A percentile compares a stretch with the other conserved stretches of the same genome.
phyloP scores from a whole-genome alignment of 2,329 filamentous ascomycete genomes.

The Nigrograna mackinnonii region DNA sequence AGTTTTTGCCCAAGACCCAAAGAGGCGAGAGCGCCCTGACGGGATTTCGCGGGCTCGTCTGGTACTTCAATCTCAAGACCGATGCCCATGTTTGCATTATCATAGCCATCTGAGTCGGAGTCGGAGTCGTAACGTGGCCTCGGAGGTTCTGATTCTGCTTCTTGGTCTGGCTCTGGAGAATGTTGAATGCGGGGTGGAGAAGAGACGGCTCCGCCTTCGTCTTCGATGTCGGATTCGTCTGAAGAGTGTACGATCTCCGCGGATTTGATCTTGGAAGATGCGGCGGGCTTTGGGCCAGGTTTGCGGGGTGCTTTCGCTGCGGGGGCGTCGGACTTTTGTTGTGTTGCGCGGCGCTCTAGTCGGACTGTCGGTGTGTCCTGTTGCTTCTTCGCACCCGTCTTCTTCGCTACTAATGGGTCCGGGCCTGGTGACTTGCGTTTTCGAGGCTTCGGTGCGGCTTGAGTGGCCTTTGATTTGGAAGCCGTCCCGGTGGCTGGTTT shows the following conservation, averaged over 20 bases:
- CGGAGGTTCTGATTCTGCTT: neutral
- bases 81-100: conserved; percentile 18
- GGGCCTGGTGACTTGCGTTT: conserved; percentile 31
- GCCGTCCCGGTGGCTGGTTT: conserved; percentile 14
- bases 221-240: conserved; percentile 25
- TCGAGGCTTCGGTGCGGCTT: conserved; percentile 1
- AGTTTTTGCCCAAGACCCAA: conserved; percentile 30
- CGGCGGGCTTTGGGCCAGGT: conserved; percentile 11
- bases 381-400: conserved; percentile 24
- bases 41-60: conserved; percentile 21
- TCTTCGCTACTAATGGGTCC: conserved; percentile 19
- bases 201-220: conserved; percentile 11
- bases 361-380: conserved; percentile 31
- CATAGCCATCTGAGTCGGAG: conserved; percentile 25
- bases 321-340: conserved; percentile 7
- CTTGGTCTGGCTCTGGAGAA: conserved; percentile 5
- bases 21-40: conserved; percentile 22
- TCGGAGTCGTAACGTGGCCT: conserved; percentile 20
- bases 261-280: conserved; percentile 35
- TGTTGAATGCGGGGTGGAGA: conserved; percentile 13
- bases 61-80: conserved; percentile 37
- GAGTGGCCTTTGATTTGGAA: conserved; percentile 17
- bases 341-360: conserved; percentile 39
- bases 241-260: conserved; percentile 34
- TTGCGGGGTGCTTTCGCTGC: conserved; percentile 7